Base-by-base conservation (phyloP, 495 filamentous ascomycete species). In the Xylona heveae region DNA sequence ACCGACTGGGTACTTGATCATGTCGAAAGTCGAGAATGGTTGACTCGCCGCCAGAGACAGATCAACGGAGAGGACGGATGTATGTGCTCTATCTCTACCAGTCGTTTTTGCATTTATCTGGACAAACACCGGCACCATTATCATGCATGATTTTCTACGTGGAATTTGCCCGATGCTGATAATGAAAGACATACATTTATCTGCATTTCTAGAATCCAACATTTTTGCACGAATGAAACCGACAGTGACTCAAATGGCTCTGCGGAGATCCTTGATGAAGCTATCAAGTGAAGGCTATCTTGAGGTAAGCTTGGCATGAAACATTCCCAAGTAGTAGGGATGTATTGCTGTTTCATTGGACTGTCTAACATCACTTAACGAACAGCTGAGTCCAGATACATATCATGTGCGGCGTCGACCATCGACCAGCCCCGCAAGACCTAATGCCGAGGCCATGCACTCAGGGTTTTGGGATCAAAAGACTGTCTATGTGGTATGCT, bases 131-230 rank as follows among this genome's bases (percentile, higher is more conserved):
- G n/a, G n/a, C n/a, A n/a, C n/a, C n/a, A n/a, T n/a, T n/a, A n/a
- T n/a, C n/a, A n/a, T n/a, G n/a, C n/a, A n/a, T n/a, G 14, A 4
- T 17, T 13, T n/a, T 15, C 18, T 18, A 18, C 4, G 17, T 12
- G 19, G 10, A 37, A 24, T 10, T 12, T 7, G 12, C n/a, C 14
- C 10, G 24, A 6, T 15, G 20, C 13, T 15, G 24, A 26, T 41
- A 31, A 45, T 26, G 18, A 28, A 31, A 57, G 53, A 45, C 26
- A 41, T 57, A 17, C 54, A 57, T 37, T 42, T 58, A 24, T 48
- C 48, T 10, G 43, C 46, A 12, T 35, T 58, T 7, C 35, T 57
- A 17, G 43, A 48, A 14, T 44, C 49, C 25, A 40, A 36, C 8
- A 38, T 42, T 24, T 42, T 57, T 16, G 30, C 38, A 9, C 43